A percentile compares a stretch with the other conserved stretches of the same genome.
Evolutionary conservation across 2,329 filamentous ascomycete genomes (phyloP).

Genomic region (Tolypocladium nubicola): DNA sequence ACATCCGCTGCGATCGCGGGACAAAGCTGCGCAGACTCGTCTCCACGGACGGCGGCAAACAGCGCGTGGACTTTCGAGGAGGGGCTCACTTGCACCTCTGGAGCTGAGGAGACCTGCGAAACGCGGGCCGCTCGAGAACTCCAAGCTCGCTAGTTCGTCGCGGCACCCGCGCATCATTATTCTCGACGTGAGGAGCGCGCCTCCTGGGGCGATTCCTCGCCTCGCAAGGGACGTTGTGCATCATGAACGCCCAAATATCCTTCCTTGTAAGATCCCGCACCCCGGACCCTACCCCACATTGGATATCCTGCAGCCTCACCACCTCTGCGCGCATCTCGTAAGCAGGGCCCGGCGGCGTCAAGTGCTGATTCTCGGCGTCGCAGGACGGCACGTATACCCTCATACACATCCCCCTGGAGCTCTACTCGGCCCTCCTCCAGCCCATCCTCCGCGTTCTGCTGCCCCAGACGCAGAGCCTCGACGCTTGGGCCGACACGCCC

Average conservation of each 20-base stretch:
- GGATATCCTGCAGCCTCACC: background rate
- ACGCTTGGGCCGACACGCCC: constrained; percentile 22
- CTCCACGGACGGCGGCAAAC: background rate
- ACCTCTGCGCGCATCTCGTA: background rate
- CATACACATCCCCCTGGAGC: constrained; percentile 76
- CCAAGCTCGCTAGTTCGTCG: background rate
- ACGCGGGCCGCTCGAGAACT: background rate
- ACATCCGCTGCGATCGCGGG: background rate
- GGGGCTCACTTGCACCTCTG: background rate
- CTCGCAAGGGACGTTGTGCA: constrained; percentile 7
- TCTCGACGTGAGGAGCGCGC: background rate
- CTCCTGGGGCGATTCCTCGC: background rate
- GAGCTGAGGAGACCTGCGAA: background rate
- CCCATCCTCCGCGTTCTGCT: constrained; percentile 79
- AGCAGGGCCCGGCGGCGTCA: constrained; percentile 5
- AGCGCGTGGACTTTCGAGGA: background rate
- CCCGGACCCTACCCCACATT: background rate
- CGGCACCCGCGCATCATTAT: background rate
- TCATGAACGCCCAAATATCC: constrained; percentile 47
- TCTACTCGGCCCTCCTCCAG: constrained; percentile 71
- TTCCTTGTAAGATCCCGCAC: constrained; percentile 33
- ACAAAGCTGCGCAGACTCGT: background rate
- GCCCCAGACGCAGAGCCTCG: constrained; percentile 42
- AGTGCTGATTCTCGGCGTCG: background rate
- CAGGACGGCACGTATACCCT: constrained; percentile 81